Conservation (phyloP, 1,284 basidiomycete genomes). For the Ceraceosorus guamensis region DNA sequence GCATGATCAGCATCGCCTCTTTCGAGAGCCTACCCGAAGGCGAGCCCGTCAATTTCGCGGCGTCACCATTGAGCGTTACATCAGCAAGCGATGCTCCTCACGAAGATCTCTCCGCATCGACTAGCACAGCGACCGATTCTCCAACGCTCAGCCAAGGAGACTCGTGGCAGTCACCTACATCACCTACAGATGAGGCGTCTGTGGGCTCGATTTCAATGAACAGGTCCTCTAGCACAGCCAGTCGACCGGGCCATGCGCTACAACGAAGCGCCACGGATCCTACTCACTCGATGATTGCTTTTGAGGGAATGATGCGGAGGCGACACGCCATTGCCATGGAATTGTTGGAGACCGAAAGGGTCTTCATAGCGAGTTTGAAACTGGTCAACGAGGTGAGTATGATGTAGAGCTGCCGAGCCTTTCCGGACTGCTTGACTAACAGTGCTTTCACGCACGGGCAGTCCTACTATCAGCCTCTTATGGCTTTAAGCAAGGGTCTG, state of each 20-base stretch:
- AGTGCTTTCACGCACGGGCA: background rate
- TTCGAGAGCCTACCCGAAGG: conserved; percentile 42
- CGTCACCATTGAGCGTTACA: background rate
- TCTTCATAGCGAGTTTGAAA: conserved; percentile 34
- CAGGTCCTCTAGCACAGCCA: too few relatives aligned
- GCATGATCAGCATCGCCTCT: conserved; percentile 31
- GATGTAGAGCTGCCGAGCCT: background rate
- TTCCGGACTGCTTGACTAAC: too few relatives aligned
- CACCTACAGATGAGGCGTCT: background rate
- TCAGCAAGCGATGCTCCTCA: background rate
- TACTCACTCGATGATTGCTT: background rate
- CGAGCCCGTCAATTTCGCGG: conserved; percentile 22
- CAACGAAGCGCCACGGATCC: conserved; percentile 17
- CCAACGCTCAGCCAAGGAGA: too few relatives aligned
- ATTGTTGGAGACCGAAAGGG: conserved; percentile 40
- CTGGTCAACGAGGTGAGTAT: conserved; percentile 24
- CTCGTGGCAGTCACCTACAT: conserved; percentile 9
- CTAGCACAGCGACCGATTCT: background rate
- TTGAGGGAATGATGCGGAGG: conserved; percentile 7
- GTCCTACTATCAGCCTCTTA: conserved; percentile 39
- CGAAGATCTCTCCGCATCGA: background rate
- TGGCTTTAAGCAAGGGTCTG: conserved; percentile 10
- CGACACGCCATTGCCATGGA: conserved; percentile 19
- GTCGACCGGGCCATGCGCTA: conserved; percentile 16
- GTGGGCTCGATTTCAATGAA: background rate